phyloP scores from a whole-genome alignment of 768 basidiomycete genomes.

The Dacryopinax primogenitus region DNA sequence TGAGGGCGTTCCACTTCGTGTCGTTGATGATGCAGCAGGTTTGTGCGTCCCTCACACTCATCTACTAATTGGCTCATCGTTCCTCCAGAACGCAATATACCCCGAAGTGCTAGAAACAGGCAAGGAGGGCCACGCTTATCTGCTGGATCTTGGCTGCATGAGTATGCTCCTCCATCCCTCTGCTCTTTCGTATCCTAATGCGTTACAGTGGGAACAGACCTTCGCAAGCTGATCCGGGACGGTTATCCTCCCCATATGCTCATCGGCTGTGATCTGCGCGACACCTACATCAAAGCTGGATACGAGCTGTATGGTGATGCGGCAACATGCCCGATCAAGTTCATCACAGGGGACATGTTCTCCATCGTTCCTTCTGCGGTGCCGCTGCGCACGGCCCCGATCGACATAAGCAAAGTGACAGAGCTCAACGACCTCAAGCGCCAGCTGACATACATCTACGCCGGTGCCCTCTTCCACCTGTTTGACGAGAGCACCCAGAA shows the following conservation, averaged over 20 bases:
- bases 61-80: not conserved
- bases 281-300: constrained; percentile 25
- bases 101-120: constrained; percentile 21
- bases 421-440: constrained; percentile 22
- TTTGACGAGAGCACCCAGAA: constrained; percentile 27
- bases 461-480: constrained; percentile 29
- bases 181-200: not conserved
- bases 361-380: not conserved
- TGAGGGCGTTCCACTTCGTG: constrained; percentile 26
- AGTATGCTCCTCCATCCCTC: constrained; percentile 20
- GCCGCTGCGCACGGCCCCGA: not conserved
- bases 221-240: constrained; percentile 26
- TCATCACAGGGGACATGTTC: constrained; percentile 27
- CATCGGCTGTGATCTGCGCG: constrained; percentile 24
- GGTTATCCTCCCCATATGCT: constrained; percentile 25
- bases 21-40: constrained; percentile 22
- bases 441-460: constrained; percentile 24
- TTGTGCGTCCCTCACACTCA: not conserved
- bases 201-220: constrained; percentile 26
- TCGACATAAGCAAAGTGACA: constrained; percentile 11
- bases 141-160: constrained; percentile 28
- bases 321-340: constrained; percentile 21
- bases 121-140: constrained; percentile 18
- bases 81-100: constrained; percentile 20
- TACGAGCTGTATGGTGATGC: constrained; percentile 24